These are phyloP conservation scores for Debaryomyces coudertii DNA, from an alignment of 1,139 yeast genomes.

Conservation along the genomic window DNA sequence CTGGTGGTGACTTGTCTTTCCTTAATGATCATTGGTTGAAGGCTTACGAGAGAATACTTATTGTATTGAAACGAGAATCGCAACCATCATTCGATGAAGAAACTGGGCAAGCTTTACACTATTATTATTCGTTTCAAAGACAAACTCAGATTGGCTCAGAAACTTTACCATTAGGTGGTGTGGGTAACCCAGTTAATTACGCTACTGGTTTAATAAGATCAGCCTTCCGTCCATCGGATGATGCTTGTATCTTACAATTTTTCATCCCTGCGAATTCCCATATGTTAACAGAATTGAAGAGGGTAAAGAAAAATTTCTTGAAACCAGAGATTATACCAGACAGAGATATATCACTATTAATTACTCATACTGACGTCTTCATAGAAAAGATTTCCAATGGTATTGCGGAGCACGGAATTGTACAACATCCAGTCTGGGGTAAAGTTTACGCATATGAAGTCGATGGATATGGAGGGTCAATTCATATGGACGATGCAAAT, in stretches of 20 bases:
- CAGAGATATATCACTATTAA: constrained; percentile 16
- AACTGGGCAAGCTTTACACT: constrained; percentile 55
- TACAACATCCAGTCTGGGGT: constrained; percentile 70
- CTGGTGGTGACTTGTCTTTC: constrained; percentile 55
- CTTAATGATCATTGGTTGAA: constrained; percentile 57
- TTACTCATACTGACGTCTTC: constrained; percentile 31
- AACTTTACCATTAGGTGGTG: constrained; percentile 75
- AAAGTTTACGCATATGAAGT: constrained; percentile 85
- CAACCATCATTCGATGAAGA: constrained; percentile 60
- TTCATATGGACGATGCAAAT: constrained; percentile 89
- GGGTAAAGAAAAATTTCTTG: constrained; percentile 26
- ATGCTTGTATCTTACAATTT: constrained; percentile 78
- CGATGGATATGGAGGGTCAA: constrained; percentile 79
- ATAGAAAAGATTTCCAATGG: constrained; percentile 55
- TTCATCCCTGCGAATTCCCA: constrained; percentile 89
- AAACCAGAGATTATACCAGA: constrained; percentile 16
- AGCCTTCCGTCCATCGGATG: constrained; percentile 92
- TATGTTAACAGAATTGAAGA: constrained; percentile 61
- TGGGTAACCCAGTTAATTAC: constrained; percentile 79
- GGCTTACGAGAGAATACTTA: constrained; percentile 58
- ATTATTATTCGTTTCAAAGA: constrained; percentile 70
- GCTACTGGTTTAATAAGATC: constrained; percentile 76
- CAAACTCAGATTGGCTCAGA: constrained; percentile 78
- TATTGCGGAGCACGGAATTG: constrained; percentile 63
- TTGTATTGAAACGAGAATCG: constrained; percentile 63